These are phyloP conservation scores for Falciphora oryzae DNA, from an alignment of 2,329 filamentous ascomycete species.

Conservation along the genomic window DNA sequence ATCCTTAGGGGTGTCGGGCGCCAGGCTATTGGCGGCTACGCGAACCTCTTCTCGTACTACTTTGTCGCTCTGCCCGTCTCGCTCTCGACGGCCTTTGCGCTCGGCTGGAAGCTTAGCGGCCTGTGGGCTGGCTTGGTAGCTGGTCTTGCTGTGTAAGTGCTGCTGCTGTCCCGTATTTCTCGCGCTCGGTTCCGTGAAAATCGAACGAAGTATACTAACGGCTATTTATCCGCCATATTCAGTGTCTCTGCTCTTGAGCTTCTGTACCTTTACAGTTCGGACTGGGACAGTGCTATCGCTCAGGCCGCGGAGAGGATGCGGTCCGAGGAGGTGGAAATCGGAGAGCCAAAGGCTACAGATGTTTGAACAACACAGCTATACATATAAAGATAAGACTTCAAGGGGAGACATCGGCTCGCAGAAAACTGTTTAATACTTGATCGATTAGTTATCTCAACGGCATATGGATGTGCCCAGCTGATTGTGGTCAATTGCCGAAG, in stretches of 20 bases:
- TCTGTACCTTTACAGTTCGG: conserved; percentile 19
- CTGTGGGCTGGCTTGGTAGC: conserved; percentile 62
- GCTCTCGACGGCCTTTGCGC: conserved; percentile 59
- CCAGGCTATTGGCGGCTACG: conserved; percentile 66
- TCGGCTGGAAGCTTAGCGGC: conserved; percentile 59
- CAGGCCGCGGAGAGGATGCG: conserved; percentile 11
- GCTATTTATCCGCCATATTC: neutral
- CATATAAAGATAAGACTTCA: neutral
- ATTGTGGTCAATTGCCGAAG: too few species aligned
- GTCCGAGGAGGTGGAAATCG: conserved; percentile 7
- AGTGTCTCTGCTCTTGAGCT: conserved; percentile 21
- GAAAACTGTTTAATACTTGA: neutral
- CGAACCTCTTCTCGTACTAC: conserved; percentile 69
- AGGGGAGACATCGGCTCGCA: neutral
- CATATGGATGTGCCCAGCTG: too few species aligned
- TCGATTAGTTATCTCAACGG: neutral
- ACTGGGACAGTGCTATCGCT: conserved; percentile 18
- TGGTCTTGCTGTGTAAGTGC: conserved; percentile 41
- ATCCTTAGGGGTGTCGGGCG: conserved; percentile 63
- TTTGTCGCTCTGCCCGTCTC: conserved; percentile 64
- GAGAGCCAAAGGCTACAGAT: conserved; percentile 2
- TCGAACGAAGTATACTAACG: neutral
- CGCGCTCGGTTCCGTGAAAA: neutral
- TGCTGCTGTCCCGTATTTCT: neutral
- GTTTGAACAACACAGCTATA: neutral